Percentiles rank a stretch among this genome's conserved stretches.
Conservation (phyloP, 768 basidiomycete species). For the Pulveroboletus ravenelii region DNA sequence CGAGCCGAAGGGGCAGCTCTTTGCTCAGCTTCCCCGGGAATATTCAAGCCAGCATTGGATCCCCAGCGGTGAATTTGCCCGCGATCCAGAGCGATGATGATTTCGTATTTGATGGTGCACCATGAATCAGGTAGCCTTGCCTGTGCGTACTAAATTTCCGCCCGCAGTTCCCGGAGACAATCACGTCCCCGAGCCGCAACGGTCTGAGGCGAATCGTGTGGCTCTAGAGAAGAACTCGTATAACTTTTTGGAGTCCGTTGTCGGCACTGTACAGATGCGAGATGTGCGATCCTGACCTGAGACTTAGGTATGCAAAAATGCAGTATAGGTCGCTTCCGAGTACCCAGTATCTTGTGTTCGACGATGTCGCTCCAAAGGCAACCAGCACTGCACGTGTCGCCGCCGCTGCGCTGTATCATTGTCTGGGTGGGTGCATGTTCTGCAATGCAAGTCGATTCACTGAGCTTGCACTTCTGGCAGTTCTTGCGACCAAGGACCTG, state of each 20-base stretch:
- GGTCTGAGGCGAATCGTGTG: conserved; percentile 49
- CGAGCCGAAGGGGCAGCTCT: conserved; percentile 56
- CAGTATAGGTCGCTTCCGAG: conserved; percentile 57
- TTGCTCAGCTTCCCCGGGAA: conserved; percentile 48
- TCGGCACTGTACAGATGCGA: neutral
- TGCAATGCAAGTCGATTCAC: too few species aligned
- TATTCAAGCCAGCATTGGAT: conserved; percentile 38
- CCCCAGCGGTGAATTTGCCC: conserved; percentile 42
- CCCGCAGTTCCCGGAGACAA: conserved; percentile 27
- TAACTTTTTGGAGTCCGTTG: conserved; percentile 72
- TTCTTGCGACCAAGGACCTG: conserved; percentile 72
- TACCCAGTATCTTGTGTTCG: conserved; percentile 50
- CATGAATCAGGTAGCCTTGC: neutral
- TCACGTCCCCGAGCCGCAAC: conserved; percentile 42
- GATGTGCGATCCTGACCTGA: conserved; percentile 10
- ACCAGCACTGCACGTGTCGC: conserved; percentile 75
- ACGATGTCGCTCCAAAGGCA: conserved; percentile 57
- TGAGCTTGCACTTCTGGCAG: conserved; percentile 33
- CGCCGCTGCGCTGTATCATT: conserved; percentile 80
- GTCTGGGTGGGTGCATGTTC: conserved; percentile 52
- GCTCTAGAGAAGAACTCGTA: conserved; percentile 71
- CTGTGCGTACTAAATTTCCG: conserved; percentile 11
- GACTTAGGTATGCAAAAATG: conserved; percentile 70
- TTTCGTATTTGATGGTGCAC: conserved; percentile 62
- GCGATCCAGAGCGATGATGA: conserved; percentile 51